Percentiles rank a stretch among this genome's conserved stretches.
phyloP scores from a whole-genome alignment of 1,139 yeast genomes.

The Taphrina populina region DNA sequence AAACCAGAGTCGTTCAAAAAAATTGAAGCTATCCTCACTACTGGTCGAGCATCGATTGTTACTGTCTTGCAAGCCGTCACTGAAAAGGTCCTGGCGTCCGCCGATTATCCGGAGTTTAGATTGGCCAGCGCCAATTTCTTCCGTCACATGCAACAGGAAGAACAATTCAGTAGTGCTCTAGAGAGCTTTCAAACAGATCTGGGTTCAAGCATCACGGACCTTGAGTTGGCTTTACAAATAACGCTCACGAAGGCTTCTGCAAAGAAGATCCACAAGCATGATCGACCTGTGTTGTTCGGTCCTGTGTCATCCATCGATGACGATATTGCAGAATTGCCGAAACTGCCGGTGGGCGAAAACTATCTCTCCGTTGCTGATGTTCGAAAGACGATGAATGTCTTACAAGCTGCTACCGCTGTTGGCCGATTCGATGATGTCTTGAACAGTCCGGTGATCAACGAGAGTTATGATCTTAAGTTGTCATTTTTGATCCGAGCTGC shows the following conservation, averaged over 20 bases:
- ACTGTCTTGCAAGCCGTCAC: constrained; percentile 10
- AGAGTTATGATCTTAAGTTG: not conserved
- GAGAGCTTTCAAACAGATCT: not conserved
- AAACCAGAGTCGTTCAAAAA: constrained; percentile 41
- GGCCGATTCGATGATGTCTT: constrained; percentile 13
- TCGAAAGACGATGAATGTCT: constrained; percentile 23
- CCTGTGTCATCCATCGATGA: constrained; percentile 6
- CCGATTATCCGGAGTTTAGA: constrained; percentile 27
- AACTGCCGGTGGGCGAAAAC: not conserved
- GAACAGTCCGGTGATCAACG: constrained; percentile 5
- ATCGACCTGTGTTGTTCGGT: too few species aligned
- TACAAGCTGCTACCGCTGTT: constrained; percentile 18
- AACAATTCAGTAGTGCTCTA: not conserved
- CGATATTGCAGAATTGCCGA: constrained; percentile 21
- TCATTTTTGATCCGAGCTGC: constrained; percentile 26
- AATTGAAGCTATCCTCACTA: constrained; percentile 42
- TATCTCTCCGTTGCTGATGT: constrained; percentile 18
- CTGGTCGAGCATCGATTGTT: constrained; percentile 2
- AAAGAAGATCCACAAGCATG: too few species aligned
- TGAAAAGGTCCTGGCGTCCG: constrained; percentile 27
- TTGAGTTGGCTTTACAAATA: constrained; percentile 28
- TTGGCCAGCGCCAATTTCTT: constrained; percentile 12
- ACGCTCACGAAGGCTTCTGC: constrained; percentile 11
- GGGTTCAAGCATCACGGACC: constrained; percentile 10
- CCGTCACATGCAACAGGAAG: not conserved